phyloP scores from a whole-genome alignment of 805 yeast genomes.

The Lipomyces lipofer region DNA sequence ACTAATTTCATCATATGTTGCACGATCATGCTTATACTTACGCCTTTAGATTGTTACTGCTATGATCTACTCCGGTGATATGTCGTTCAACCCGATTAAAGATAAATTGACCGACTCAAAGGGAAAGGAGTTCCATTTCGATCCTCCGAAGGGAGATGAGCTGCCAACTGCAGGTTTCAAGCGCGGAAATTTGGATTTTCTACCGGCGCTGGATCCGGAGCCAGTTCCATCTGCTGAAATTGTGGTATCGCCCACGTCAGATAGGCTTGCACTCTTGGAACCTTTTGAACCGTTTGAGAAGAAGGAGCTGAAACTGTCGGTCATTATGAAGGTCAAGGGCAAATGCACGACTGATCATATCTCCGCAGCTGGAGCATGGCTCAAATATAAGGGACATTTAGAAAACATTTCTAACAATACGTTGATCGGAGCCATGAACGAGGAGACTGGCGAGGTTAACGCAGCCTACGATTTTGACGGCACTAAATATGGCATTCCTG shows the following conservation, averaged over 20 bases:
- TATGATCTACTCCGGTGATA: conserved; percentile 92
- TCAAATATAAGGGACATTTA: conserved; percentile 99
- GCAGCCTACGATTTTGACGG: conserved; percentile 84
- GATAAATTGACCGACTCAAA: conserved; percentile 84
- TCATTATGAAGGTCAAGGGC: conserved; percentile 92
- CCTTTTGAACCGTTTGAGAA: conserved; percentile 98
- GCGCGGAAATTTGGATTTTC: conserved; percentile 81
- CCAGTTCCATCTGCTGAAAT: conserved; percentile 78
- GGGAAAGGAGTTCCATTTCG: conserved; percentile 86
- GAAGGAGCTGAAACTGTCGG: conserved; percentile 89
- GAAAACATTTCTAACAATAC: conserved; percentile 98
- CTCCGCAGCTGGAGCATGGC: conserved; percentile 99
- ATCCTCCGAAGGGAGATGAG: conserved; percentile 87
- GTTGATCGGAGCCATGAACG: conserved; percentile 99
- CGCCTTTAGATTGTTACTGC: conserved; percentile 79
- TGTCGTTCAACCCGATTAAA: conserved; percentile 93
- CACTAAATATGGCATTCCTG: conserved; percentile 92
- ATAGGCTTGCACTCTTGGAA: conserved; percentile 90
- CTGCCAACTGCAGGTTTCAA: conserved; percentile 89
- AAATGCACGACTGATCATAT: conserved; percentile 99
- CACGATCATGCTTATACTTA: conserved; percentile 36
- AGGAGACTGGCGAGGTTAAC: conserved; percentile 95
- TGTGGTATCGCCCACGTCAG: conserved; percentile 81
- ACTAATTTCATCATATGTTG: not conserved
- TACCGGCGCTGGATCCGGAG: conserved; percentile 88